Base-by-base conservation (phyloP, 78 protist species). In the Tieghemostelium lacteum region DNA sequence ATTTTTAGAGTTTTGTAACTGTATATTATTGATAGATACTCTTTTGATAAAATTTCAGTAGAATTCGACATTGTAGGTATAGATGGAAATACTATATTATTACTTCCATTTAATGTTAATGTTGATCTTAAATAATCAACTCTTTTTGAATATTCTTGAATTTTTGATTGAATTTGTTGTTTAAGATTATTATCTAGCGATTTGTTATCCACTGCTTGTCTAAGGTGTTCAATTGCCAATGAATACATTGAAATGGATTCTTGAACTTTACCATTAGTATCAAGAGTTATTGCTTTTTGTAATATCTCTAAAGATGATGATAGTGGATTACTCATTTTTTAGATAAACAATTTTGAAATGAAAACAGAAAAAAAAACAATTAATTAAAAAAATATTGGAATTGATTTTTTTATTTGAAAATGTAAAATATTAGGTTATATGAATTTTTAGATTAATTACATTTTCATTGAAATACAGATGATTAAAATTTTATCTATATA, bases 241-340 rank as follows among this genome's bases (percentile, higher is more conserved):
- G 62, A 26, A 69, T 83, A 83, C 78, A 83, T 69, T 28, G 91
- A 83, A n/a, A 83, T 58, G 10, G 91, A 76, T 40, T 83, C 91
- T 69, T 83, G 91, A 20, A 33, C 10, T 69, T 70, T 83, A 3
- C 73, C 64, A 31, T 36, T 39, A 60, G 52, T 83, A 42, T 83
- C 91, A 16, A 83, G 49, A 34, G 63, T 19, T 3, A 83, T 74
- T 45, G 91, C 91, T 45, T 83, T 83, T 28, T 83, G 57, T 20
- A 83, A 70, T 6, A 83, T 29, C 22, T 69, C 91, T 33, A 83
- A 69, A 29, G 91, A n/a, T n/a, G n/a, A n/a, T n/a, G n/a, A n/a
- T n/a, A n/a, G n/a, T n/a, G n/a, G n/a, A n/a, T n/a, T n/a, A n/a
- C n/a, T n/a, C n/a, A n/a, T n/a, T n/a, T n/a, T n/a, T n/a, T n/a